These are phyloP conservation scores for Tylopilus rubrobrunneus DNA, from an alignment of 768 basidiomycete genomes.

Conservation along the genomic window DNA sequence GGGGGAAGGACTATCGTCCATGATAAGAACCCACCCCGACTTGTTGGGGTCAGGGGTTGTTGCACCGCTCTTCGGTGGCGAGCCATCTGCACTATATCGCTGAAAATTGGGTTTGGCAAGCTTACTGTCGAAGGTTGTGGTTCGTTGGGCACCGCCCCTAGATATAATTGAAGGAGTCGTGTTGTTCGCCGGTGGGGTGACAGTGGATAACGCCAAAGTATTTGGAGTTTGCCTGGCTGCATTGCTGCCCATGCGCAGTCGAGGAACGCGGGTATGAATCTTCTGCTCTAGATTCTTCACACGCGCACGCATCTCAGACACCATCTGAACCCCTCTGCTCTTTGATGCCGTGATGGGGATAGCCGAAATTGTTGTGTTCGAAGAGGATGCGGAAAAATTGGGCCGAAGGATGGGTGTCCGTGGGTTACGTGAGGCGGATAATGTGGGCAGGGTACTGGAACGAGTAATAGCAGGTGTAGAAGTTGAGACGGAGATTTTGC, in stretches of 20 bases:
- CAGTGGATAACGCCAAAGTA: conserved; percentile 32
- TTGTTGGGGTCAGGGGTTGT: conserved; percentile 52
- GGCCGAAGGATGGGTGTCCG: conserved; percentile 43
- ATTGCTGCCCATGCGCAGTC: conserved; percentile 77
- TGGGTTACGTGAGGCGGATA: conserved; percentile 45
- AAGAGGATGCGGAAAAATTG: conserved; percentile 37
- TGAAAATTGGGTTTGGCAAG: conserved; percentile 30
- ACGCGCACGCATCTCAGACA: conserved; percentile 84
- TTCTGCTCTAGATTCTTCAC: conserved; percentile 81
- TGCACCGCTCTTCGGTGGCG: conserved; percentile 35
- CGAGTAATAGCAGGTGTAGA: conserved; percentile 50
- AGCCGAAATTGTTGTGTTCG: conserved; percentile 30
- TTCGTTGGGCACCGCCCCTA: conserved; percentile 16
- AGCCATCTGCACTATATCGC: conserved; percentile 43
- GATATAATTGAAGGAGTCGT: conserved; percentile 32
- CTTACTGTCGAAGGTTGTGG: conserved; percentile 16
- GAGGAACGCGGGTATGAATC: conserved; percentile 82
- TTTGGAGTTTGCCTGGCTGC: conserved; percentile 49
- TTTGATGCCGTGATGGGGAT: conserved; percentile 49
- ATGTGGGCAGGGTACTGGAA: conserved; percentile 53
- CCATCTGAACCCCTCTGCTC: conserved; percentile 88
- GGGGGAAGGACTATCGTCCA: conserved; percentile 81
- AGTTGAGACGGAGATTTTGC: conserved; percentile 36
- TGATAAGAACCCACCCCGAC: conserved; percentile 84
- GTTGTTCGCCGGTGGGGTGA: conserved; percentile 35